phyloP scores from a whole-genome alignment of 139 green algal genomes.

The Coelastrella sp. region DNA sequence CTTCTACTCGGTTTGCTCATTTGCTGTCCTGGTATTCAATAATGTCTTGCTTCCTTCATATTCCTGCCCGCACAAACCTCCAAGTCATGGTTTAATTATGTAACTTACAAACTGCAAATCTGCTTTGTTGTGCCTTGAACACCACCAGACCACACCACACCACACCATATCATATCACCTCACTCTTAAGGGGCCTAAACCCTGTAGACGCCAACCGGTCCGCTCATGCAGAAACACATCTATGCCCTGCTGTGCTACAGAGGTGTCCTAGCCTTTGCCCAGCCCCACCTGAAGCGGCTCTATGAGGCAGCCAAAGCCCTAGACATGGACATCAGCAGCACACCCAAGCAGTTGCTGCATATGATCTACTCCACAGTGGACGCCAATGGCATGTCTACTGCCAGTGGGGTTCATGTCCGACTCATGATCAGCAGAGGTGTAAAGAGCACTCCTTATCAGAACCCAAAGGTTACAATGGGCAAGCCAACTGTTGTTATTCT shows the following conservation, averaged over 20 bases:
- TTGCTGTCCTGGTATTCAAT: too few relatives aligned
- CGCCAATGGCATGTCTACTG: slow-evolving; percentile 54
- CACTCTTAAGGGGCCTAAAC: too few relatives aligned
- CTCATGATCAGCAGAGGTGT: slow-evolving; percentile 77
- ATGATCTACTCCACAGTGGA: slow-evolving; percentile 50
- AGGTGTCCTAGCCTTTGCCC: slow-evolving; percentile 30
- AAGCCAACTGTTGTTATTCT: slow-evolving; percentile 80
- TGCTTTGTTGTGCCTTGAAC: too few relatives aligned
- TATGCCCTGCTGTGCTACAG: neutral
- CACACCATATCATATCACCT: too few relatives aligned
- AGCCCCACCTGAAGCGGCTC: slow-evolving; percentile 50
- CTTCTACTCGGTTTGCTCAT: too few relatives aligned
- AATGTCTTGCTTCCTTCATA: too few relatives aligned
- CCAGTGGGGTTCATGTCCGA: slow-evolving; percentile 75
- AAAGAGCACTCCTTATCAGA: slow-evolving; percentile 87
- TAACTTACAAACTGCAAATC: too few relatives aligned
- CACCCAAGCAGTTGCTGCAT: slow-evolving; percentile 31
- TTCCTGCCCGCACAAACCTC: too few relatives aligned
- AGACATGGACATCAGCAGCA: slow-evolving; percentile 68
- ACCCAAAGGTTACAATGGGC: slow-evolving; percentile 79
- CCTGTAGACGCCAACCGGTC: too few relatives aligned
- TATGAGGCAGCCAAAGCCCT: slow-evolving; percentile 76
- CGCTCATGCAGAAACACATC: neutral
- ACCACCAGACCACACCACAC: too few relatives aligned
- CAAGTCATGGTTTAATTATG: too few relatives aligned